Evolutionary conservation across 208 protist genomes (phyloP).

Genomic region (Crithidia mellificae): DNA sequence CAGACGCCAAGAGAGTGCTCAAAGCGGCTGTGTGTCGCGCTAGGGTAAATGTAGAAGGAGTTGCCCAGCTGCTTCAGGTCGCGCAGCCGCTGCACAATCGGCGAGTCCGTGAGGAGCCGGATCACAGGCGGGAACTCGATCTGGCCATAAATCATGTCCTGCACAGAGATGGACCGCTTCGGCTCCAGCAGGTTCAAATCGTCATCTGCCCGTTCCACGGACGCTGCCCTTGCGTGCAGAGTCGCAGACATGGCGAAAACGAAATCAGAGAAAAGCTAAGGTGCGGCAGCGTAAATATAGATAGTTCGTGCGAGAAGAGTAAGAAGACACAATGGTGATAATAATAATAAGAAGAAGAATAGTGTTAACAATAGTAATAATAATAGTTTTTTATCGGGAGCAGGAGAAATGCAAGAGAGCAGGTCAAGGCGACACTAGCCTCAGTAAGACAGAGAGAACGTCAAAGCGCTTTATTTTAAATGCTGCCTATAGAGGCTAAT

Average conservation of each 20-base stretch:
- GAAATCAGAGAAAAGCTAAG: not conserved
- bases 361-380: too few species aligned
- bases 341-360: too few species aligned
- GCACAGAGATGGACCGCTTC: constrained; percentile 30
- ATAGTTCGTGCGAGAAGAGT: too few species aligned
- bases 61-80: constrained; percentile 94
- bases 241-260: constrained; percentile 20
- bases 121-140: constrained; percentile 83
- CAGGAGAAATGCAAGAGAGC: too few species aligned
- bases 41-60: constrained; percentile 90
- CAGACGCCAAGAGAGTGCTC: constrained; percentile 93
- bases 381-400: too few species aligned
- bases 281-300: too few species aligned
- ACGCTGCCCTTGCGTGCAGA: constrained; percentile 25
- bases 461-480: too few species aligned
- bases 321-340: too few species aligned
- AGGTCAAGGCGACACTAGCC: too few species aligned
- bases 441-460: too few species aligned
- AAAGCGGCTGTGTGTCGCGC: constrained; percentile 92
- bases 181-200: constrained; percentile 13
- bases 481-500: too few species aligned
- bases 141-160: constrained; percentile 82
- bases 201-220: constrained; percentile 10
- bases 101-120: constrained; percentile 90
- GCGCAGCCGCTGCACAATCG: constrained; percentile 93